These are phyloP conservation scores for Cladosporium sp. DNA, from an alignment of 2,329 filamentous ascomycete species.

Conservation along the genomic window DNA sequence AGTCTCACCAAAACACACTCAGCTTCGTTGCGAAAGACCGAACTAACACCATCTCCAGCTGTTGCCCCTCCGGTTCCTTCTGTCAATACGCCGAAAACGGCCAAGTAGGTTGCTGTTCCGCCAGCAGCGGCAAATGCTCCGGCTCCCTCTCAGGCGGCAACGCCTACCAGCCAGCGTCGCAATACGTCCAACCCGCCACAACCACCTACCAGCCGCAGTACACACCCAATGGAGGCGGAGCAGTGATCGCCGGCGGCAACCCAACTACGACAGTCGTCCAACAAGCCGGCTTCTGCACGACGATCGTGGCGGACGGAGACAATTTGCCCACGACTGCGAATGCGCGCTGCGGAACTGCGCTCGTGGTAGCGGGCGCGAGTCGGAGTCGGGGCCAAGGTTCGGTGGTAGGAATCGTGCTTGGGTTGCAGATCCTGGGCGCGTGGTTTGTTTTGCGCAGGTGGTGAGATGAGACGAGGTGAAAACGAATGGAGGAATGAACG, in stretches of 20 bases:
- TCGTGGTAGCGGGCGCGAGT: conserved; percentile 24
- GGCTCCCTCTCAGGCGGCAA: conserved; percentile 17
- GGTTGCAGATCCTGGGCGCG: conserved; percentile 2
- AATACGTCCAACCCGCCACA: conserved; percentile 12
- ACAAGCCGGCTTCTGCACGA: conserved; percentile 30
- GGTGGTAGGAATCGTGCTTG: conserved; percentile 12
- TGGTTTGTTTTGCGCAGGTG: conserved; percentile 6
- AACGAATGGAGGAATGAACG: too few relatives aligned
- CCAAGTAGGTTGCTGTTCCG: conserved; percentile 32
- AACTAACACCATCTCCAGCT: conserved; percentile 20
- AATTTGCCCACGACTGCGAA: conserved; percentile 30
- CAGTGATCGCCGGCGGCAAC: conserved; percentile 14
- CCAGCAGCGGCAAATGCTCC: conserved; percentile 27
- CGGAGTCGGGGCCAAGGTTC: neutral
- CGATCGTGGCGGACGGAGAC: conserved; percentile 29
- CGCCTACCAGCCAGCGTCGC: conserved; percentile 18
- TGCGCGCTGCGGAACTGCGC: conserved; percentile 33
- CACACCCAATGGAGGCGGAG: conserved; percentile 2
- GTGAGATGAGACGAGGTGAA: neutral
- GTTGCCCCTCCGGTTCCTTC: conserved; percentile 29
- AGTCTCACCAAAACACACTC: conserved; percentile 12
- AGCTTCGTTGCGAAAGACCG: neutral
- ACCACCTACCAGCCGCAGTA: conserved; percentile 9
- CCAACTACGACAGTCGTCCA: conserved; percentile 20
- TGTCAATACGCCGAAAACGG: conserved; percentile 29